phyloP scores from a whole-genome alignment of 805 yeast species.

The Yarrowia sp. region DNA sequence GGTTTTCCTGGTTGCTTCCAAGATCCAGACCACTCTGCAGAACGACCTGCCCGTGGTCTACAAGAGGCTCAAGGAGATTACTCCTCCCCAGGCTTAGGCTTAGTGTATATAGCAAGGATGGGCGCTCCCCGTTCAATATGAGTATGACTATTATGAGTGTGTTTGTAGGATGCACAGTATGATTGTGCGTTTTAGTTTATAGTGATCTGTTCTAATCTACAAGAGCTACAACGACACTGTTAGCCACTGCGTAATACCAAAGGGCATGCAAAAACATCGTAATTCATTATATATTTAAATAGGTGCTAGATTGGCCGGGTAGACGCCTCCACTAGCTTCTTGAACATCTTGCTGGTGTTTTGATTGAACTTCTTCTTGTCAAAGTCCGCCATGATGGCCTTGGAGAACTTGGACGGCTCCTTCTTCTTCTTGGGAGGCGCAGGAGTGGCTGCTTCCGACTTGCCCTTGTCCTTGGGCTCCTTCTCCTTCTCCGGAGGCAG shows the following conservation, averaged over 20 bases:
- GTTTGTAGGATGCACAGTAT: not conserved
- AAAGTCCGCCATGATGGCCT: constrained; percentile 2
- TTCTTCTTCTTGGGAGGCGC: not conserved
- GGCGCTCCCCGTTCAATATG: not conserved
- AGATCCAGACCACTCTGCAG: constrained; percentile 72
- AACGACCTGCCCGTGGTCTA: constrained; percentile 39
- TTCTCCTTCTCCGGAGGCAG: constrained; percentile 14
- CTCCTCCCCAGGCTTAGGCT: constrained; percentile 18
- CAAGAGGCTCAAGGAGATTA: constrained; percentile 18
- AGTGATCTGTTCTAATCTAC: too few species aligned
- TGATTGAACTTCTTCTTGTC: constrained; percentile 12
- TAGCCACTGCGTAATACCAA: too few species aligned
- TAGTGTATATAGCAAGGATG: constrained; percentile 20
- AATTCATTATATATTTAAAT: not conserved
- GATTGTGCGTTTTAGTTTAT: too few species aligned
- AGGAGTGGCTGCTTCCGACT: not conserved
- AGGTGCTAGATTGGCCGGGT: not conserved
- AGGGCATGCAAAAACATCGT: too few species aligned
- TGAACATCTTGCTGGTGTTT: constrained; percentile 11
- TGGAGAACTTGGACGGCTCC: constrained; percentile 14
- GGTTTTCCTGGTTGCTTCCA: constrained; percentile 80
- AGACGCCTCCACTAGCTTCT: constrained; percentile 3
- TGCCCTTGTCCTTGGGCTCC: not conserved
- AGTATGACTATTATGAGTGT: not conserved
- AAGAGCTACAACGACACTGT: too few species aligned